Conservation (phyloP, 495 filamentous ascomycete genomes). For the Lasiosphaeris hirsuta region DNA sequence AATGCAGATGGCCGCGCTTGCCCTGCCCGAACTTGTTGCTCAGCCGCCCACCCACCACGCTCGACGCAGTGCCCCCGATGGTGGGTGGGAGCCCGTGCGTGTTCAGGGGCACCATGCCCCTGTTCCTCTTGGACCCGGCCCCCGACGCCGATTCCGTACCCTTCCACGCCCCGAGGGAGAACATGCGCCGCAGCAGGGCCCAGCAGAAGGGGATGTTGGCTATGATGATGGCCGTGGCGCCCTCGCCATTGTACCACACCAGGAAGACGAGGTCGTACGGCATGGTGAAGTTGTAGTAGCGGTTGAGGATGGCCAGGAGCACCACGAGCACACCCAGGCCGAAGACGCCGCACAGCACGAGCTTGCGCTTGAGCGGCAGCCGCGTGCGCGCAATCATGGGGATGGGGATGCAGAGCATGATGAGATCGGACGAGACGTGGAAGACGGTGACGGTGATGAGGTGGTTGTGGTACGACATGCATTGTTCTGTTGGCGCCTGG, state of each 20-base stretch:
- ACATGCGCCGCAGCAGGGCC: slow-evolving; percentile 25
- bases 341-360: slow-evolving; percentile 17
- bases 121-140: too few relatives aligned
- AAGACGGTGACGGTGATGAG: slow-evolving; percentile 46
- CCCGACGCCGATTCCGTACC: too few relatives aligned
- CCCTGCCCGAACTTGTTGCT: too few relatives aligned
- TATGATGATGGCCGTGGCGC: slow-evolving; percentile 24
- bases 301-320: slow-evolving; percentile 21
- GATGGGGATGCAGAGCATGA: slow-evolving; percentile 30
- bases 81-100: too few relatives aligned
- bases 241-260: slow-evolving; percentile 36
- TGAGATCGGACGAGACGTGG: slow-evolving; percentile 33
- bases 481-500: slow-evolving; percentile 43
- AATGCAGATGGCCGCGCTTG: too few relatives aligned
- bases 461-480: slow-evolving; percentile 50
- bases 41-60: too few relatives aligned
- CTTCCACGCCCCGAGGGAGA: slow-evolving; percentile 10
- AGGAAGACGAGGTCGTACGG: slow-evolving; percentile 39
- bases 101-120: too few relatives aligned
- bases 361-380: slow-evolving; percentile 12
- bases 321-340: slow-evolving; percentile 32
- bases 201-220: slow-evolving; percentile 33
- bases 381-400: slow-evolving; percentile 29
- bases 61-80: too few relatives aligned
- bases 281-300: slow-evolving; percentile 23